Percentiles rank a stretch among this genome's conserved stretches.
phyloP scores from a whole-genome alignment of 148 eudicot species.

The Simmondsia chinensis region DNA sequence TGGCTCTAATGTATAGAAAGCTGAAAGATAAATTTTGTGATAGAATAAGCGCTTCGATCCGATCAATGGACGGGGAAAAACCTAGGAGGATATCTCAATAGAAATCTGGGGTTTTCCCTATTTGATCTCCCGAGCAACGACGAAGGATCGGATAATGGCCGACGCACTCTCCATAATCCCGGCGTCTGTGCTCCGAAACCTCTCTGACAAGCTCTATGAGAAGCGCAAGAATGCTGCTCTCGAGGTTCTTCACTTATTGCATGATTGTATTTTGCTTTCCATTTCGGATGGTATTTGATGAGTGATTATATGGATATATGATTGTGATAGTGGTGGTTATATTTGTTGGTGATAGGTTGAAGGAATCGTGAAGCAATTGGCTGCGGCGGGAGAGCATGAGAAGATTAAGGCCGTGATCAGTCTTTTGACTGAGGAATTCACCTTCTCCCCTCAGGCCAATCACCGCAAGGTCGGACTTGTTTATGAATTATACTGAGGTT shows the following conservation, averaged over 20 bases:
- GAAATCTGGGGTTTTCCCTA: too few relatives aligned
- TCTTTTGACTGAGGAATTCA: slow-evolving; percentile 59
- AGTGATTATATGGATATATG: slow-evolving; percentile 2
- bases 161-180: slow-evolving; percentile 55
- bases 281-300: neutral
- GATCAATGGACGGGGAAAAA: too few relatives aligned
- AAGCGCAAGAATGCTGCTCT: slow-evolving; percentile 97
- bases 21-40: too few relatives aligned
- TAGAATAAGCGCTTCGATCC: too few relatives aligned
- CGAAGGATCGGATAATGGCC: slow-evolving; percentile 41
- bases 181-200: slow-evolving; percentile 66
- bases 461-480: slow-evolving; percentile 76
- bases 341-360: slow-evolving; percentile 48
- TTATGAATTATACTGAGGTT: too few relatives aligned
- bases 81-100: too few relatives aligned
- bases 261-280: neutral
- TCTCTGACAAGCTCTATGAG: slow-evolving; percentile 92
- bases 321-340: slow-evolving; percentile 2
- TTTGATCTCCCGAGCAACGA: too few relatives aligned
- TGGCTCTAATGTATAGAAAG: too few relatives aligned
- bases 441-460: slow-evolving; percentile 80
- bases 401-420: slow-evolving; percentile 80
- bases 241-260: slow-evolving; percentile 35
- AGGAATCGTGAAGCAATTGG: slow-evolving; percentile 85
- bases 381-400: slow-evolving; percentile 65